These are phyloP conservation scores for Trypanosoma vivax DNA, from an alignment of 208 protist genomes.

Conservation along the genomic window DNA sequence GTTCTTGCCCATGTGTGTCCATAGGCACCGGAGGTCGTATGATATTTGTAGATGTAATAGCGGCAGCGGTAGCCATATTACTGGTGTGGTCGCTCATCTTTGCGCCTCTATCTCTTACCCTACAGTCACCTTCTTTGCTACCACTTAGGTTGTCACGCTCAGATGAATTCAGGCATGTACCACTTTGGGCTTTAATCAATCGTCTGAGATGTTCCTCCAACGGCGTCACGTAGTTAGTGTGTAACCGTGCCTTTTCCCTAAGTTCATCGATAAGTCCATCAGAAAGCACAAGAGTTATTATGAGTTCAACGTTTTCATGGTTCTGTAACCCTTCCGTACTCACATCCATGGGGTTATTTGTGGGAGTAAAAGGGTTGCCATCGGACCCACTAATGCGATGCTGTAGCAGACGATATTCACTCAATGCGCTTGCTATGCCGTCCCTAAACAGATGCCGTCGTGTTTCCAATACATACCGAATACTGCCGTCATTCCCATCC, in stretches of 20 bases:
- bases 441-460: conserved; percentile 40
- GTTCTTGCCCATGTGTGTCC: conserved; percentile 12
- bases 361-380: neutral
- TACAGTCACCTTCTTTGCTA: neutral
- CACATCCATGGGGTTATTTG: neutral
- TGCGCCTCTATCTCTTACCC: neutral
- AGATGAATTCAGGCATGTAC: neutral
- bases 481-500: neutral
- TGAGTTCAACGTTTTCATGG: conserved; percentile 26
- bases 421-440: conserved; percentile 29
- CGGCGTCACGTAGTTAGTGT: conserved; percentile 53
- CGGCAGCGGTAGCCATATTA: neutral
- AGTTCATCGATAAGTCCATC: conserved; percentile 45
- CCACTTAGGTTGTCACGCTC: neutral
- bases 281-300: conserved; percentile 41
- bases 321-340: neutral
- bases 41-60: conserved; percentile 10
- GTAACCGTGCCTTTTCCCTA: conserved; percentile 60
- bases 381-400: neutral
- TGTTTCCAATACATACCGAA: conserved; percentile 64
- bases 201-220: conserved; percentile 42
- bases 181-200: conserved; percentile 31
- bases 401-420: conserved; percentile 21
- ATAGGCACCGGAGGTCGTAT: conserved; percentile 11
- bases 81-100: neutral